Evolutionary conservation across 345 rosid species (phyloP), one percentile per base, ranked within the genome.

Genomic region (Schrenkiella parvula): DNA sequence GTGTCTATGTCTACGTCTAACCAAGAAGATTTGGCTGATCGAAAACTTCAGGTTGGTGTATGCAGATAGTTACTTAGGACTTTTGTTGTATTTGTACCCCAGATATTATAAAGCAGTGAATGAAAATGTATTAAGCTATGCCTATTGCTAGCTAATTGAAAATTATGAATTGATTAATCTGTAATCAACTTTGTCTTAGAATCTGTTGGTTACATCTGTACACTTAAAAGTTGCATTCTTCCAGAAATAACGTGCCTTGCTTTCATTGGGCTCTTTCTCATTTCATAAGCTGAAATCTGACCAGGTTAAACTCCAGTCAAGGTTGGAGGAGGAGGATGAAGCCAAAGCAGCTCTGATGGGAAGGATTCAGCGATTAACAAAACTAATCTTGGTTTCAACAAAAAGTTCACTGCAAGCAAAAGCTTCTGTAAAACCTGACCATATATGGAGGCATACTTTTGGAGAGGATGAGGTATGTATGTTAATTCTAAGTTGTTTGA

Each of bases 331-430:
- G 59, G 99, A 95, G 76, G 99, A 95, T 73, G 99, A 95, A 81
- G 99, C 98, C 73, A 95, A 95, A 82, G 97, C 92, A 71, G 99
- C 99, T 77, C 87, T 95, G 47, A 90, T 95, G 97, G 93, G 98
- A 80, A 89, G 99, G 78, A 95, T 95, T 59, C 99, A 95, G 80
- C 87, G 95, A 77, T 71, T 95, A 60, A 95, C 99, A 34, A 95
- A 95, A 80, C 91, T 95, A 42, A 95, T 95, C 75, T 95, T 95
- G 78, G 99, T 95, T 73, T 95, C 99, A 72, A 85, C 99, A 60
- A 95, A 95, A 79, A 87, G 87, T 81, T 68, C 95, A 8, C 79
- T 90, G 51, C 98, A 95, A 73, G 84, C 83, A 66, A 73, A 78
- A 66, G 50, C 85, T 78, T 71, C 77, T 70, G 91, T 87, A 51